Base-by-base conservation (phyloP, 2,329 filamentous ascomycete genomes). In the Fusarium fujikuroi region DNA sequence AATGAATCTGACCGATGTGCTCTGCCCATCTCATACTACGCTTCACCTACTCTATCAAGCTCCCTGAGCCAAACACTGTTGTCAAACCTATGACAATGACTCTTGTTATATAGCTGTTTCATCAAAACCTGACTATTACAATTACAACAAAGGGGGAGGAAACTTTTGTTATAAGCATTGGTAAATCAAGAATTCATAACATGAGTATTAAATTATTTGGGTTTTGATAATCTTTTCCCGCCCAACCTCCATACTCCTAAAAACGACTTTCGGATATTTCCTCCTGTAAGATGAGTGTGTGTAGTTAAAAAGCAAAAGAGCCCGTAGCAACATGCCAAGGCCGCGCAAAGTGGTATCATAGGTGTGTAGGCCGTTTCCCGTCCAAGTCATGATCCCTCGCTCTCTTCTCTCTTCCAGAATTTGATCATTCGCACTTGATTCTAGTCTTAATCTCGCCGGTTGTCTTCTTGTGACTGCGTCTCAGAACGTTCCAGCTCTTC, bases 401-500 rank as follows among this genome's bases (percentile, higher is more conserved):
- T 70, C 40, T 50, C 50, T 52, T 57, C 54, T 54, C 62, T 7
- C 32, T 52, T 63, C n/a, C 46, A 57, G 54, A 50, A 36, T 58
- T 53, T 32, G 53, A 63, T 32, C 56, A 63, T 52, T 62, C 32
- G 36, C 50, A 23, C 50, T 56, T 58, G 42, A 44, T 42, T 64
- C 57, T 61, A 49, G 43, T 46, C n/a, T 53, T 50, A 63, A 32
- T 43, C 52, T 34, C 37, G 47, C 49, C 44, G 63, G 25, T 63
- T 64, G 42, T 68, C 61, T 44, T 60, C 59, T 44, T 66, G 67
- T 12, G 39, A 68, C 57, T 65, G 63, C 30, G 73, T 69, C 36
- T 79, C 79, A 56, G 63, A 69, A 36, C 66, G 73, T 63, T 82
- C 78, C 57, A 83, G 63, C 72, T 82, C 77, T 46, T 82, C 78